Percentiles rank a stretch among this genome's conserved stretches.
Evolutionary conservation across 2,329 filamentous ascomycete genomes (phyloP).

Genomic region (Aspergillus quadrilineatus): DNA sequence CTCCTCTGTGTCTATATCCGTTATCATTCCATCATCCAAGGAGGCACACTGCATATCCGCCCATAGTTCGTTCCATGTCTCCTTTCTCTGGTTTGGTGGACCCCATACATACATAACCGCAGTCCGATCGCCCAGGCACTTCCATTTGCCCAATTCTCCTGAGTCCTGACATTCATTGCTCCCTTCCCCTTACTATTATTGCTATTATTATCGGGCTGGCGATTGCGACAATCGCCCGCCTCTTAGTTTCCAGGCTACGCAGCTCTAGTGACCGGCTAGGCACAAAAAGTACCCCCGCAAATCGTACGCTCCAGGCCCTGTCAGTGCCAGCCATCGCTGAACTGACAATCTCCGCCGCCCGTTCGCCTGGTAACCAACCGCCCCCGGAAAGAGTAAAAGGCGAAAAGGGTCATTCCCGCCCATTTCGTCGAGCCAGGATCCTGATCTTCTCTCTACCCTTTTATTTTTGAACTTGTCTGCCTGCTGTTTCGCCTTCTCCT

Average conservation of each 20-base stretch:
- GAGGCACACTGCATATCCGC: background rate
- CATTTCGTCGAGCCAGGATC: slow-evolving; percentile 8
- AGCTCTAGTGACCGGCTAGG: slow-evolving; percentile 2
- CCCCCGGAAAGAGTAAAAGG: slow-evolving; percentile 14
- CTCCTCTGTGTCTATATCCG: background rate
- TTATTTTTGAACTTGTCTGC: slow-evolving; percentile 5
- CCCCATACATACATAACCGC: slow-evolving; percentile 15
- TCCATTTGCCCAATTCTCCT: background rate
- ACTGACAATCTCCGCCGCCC: slow-evolving; percentile 13
- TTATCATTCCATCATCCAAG: background rate
- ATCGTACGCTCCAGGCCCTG: slow-evolving; percentile 26
- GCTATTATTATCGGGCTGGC: slow-evolving; percentile 8
- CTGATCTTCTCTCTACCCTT: slow-evolving; percentile 10
- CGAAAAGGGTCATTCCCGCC: slow-evolving; percentile 12
- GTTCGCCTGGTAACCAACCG: slow-evolving; percentile 35
- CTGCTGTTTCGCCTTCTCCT: slow-evolving; percentile 9
- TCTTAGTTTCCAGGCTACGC: background rate
- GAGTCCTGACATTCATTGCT: background rate
- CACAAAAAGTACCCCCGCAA: slow-evolving; percentile 26
- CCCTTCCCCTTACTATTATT: background rate
- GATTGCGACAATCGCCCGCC: background rate
- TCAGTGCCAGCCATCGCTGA: slow-evolving; percentile 1
- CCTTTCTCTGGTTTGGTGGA: slow-evolving; percentile 9
- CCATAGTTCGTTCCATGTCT: slow-evolving; percentile 6
- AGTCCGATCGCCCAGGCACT: slow-evolving; percentile 16